Evolutionary conservation across 306 rosid species (phyloP), one percentile per base, ranked within the genome.

Genomic region (Vicia villosa): DNA sequence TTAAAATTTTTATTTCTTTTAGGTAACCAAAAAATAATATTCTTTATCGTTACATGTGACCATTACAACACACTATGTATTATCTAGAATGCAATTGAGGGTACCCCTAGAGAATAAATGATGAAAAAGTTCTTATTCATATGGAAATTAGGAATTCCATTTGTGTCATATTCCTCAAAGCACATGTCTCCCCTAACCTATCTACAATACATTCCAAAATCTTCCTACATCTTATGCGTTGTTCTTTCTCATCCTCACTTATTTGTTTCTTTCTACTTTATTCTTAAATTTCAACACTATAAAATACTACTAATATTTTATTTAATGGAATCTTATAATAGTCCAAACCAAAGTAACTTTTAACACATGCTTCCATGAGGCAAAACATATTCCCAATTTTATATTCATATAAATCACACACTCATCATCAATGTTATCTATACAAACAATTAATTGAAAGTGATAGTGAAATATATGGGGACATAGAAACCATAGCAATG

Each of bases 391-490:
- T 45, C 17, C 20, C 45, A 40, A 21, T 52, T 52, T 52, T 52
- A n/a, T 21, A 52, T 52, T 11, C 65, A 72, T 72, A 73, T 5
- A 30, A 30, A 69, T 63, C 30, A 69, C 32, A 46, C 32, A 64
- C 61, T 19, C 43, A 32, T 24, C 17, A 75, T 62, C 65, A 49
- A 52, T 37, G 45, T 76, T 69, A 82, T 65, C 77, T 77, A n/a
- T 26, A 37, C n/a, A 37, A 24, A 40, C 4, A 50, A 50, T 66
- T 70, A 64, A 69, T 66, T 70, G 81, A 74, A 41, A 82, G 72
- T 65, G 80, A 74, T 69, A 62, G 73, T 52, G 83, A 78, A 60
- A 71, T 36, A 71, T 37, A 59, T 24, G 38, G 3, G 43, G 78
- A 67, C 65, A 77, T 0, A 77, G 57, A 52, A 46, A 68, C 64